Base-by-base conservation (phyloP, 2,329 filamentous ascomycete species). In the Ilyonectria robusta region DNA sequence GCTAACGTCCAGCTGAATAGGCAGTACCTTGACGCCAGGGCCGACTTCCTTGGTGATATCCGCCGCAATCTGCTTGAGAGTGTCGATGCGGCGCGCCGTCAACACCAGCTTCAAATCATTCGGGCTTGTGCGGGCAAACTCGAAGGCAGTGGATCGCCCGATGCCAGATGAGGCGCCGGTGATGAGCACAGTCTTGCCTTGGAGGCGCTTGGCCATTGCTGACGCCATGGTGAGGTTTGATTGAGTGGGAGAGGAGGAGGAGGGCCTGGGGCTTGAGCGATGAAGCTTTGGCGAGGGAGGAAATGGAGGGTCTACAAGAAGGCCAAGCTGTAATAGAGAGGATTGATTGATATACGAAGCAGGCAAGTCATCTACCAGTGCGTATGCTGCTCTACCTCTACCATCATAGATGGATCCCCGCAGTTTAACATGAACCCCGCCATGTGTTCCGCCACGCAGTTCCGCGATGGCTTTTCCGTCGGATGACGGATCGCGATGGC, bases 161-260 rank as follows among this genome's bases (percentile, higher is more conserved):
- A 99, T 98, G 64, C 96, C 96, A 5, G 94, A 96, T 1, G 93
- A 96, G 21, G 95, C 96, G 63, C 96, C 96, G 2, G 96, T 98
- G 67, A 99, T 89, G 59, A 98, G 83, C 62, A 98, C 86, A 2
- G 94, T 98, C 84, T 98, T 98, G 88, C 94, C 94, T 77, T 92
- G 88, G 60, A 98, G 93, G 84, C 95, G 94, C 80, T 94, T 92
- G 70, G 87, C 87, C 82, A 92, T 90, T 77, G 92, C 89, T 21
- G 86, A 81, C 37, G 83, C 75, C 85, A 87, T 86, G 61, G 76
- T 81, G 74, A 71, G 50, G 26, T 53, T 10, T 15, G 29, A 48
- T 19, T 13, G 44, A n/a, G 13, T 19, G 17, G n/a, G 33, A 42
- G 31, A 29, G 29, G 42, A 23, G 44, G 37, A 42, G 31, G 17